Evolutionary conservation across 139 green algal genomes (phyloP), one percentile per base, ranked within the genome.

Genomic region (Chlorella sorokiniana): DNA sequence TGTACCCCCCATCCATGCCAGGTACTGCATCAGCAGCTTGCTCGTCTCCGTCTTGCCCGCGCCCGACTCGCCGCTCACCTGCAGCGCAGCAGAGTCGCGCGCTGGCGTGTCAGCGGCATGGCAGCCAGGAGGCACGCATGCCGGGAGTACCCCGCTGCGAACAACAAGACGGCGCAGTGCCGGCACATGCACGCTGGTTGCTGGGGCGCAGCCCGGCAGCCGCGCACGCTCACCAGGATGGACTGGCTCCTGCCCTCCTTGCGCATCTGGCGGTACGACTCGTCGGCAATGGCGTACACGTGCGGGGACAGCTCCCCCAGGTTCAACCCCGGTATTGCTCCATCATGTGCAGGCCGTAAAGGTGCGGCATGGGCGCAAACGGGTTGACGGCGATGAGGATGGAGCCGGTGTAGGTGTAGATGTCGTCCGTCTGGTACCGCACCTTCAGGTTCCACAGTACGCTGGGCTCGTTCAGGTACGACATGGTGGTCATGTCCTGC

Each of bases 41-140:
- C 92, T 96, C 42, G 97, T 99, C 91, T 99, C 97, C 37, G 97
- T 99, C 87, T 99, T 99, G 31, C 97, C 97, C n/a, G 97, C 97
- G 38, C 97, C 97, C 31, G 90, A 97, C 90, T 99, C 97, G 10
- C 97, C 97, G 51, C 89, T 95, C 44, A 96, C 93, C 93, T 96
- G 83, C 76, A 76, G 20, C 3, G 27, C 69, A 75, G 62, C 62
- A 25, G n/a, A 14, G 3, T 1, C 31, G 6, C 33, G 2, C 1
- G 62, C n/a, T 40, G 27, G 23, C 31, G 23, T 29, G 31, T 4
- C n/a, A 9, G 7, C 62, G 40, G 11, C 31, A 73, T 23, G 9
- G 67, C 38, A 73, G 67, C 25, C 25, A 33, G 61, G 23, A 35
- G 61, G 61, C 1, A 11, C 48, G 16, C n/a, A n/a, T n/a, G n/a